These are phyloP conservation scores for Golubevia pallescens DNA, from an alignment of 1,284 basidiomycete species.

Conservation along the genomic window DNA sequence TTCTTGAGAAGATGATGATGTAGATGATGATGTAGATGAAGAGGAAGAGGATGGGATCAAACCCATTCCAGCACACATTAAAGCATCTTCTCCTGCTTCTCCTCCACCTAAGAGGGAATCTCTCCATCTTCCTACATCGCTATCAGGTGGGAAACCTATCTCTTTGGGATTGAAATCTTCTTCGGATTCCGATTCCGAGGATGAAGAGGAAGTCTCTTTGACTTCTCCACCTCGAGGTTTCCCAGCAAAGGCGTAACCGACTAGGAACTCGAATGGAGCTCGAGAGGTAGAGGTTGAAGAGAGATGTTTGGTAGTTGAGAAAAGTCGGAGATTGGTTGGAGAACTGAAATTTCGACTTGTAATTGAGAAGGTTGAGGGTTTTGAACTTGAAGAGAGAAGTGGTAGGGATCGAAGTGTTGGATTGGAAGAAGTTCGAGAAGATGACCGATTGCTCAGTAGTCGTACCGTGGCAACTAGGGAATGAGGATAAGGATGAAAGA, in stretches of 20 bases:
- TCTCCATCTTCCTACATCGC: slow-evolving; percentile 76
- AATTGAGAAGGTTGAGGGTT: too few relatives aligned
- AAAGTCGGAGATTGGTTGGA: too few relatives aligned
- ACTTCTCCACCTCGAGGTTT: slow-evolving; percentile 71
- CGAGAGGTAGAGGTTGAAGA: slow-evolving; percentile 3
- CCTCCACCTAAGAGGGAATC: slow-evolving; percentile 69
- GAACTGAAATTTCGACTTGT: too few relatives aligned
- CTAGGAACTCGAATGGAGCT: slow-evolving; percentile 73
- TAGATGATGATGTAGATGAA: slow-evolving; percentile 20
- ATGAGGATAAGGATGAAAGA: too few relatives aligned
- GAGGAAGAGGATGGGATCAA: slow-evolving; percentile 78
- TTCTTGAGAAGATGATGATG: not conserved
- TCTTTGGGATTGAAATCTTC: slow-evolving; percentile 32
- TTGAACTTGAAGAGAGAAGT: too few relatives aligned
- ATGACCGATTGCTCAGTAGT: too few relatives aligned
- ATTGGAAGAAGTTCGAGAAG: too few relatives aligned
- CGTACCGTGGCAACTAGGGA: too few relatives aligned
- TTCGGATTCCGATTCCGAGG: not conserved
- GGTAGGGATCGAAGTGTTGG: too few relatives aligned
- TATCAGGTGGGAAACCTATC: slow-evolving; percentile 72
- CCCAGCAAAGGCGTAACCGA: slow-evolving; percentile 79
- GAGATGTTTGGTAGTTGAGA: too few relatives aligned
- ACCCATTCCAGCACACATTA: slow-evolving; percentile 74
- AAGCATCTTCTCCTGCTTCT: slow-evolving; percentile 66
- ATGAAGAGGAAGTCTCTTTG: slow-evolving; percentile 35